Percentiles rank a stretch among this genome's conserved stretches.
phyloP scores from a whole-genome alignment of 2,329 filamentous ascomycete genomes.

The Bipolaris victoriae region DNA sequence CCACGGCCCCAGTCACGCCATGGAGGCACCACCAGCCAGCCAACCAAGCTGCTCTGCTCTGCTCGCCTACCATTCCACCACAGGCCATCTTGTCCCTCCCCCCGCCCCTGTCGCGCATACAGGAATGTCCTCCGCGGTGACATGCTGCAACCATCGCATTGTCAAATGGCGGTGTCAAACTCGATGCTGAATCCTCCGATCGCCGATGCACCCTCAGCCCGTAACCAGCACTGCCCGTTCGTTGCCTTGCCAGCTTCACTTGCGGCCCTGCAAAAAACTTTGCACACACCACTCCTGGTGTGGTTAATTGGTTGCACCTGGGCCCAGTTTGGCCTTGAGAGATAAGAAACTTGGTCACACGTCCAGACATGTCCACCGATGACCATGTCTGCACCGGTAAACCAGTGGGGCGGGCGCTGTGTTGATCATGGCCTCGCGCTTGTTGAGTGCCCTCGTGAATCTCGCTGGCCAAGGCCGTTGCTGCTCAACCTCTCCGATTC shows the following conservation, averaged over 20 bases:
- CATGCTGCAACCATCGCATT: slow-evolving; percentile 6
- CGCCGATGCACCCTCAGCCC: slow-evolving; percentile 4
- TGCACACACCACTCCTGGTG: not conserved
- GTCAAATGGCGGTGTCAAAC: slow-evolving; percentile 16
- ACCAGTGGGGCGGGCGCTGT: slow-evolving; percentile 21
- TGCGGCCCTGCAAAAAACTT: not conserved
- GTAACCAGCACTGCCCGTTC: not conserved
- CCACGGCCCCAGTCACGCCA: not conserved
- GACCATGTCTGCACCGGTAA: slow-evolving; percentile 8
- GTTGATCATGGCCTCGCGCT: not conserved
- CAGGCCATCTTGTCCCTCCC: too few species aligned
- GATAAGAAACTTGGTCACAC: slow-evolving; percentile 18
- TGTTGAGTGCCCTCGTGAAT: not conserved
- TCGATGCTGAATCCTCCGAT: slow-evolving; percentile 10
- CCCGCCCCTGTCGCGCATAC: not conserved
- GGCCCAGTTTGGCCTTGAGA: not conserved
- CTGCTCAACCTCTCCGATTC: not conserved
- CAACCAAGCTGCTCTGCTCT: too few species aligned
- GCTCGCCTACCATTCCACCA: too few species aligned
- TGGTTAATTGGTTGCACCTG: not conserved
- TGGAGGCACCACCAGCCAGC: not conserved
- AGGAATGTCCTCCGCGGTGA: not conserved
- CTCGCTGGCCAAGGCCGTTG: not conserved
- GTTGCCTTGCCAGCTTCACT: not conserved
- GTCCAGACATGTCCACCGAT: slow-evolving; percentile 15